phyloP scores from a whole-genome alignment of 208 protist genomes.

The Leishmania amazonensis region DNA sequence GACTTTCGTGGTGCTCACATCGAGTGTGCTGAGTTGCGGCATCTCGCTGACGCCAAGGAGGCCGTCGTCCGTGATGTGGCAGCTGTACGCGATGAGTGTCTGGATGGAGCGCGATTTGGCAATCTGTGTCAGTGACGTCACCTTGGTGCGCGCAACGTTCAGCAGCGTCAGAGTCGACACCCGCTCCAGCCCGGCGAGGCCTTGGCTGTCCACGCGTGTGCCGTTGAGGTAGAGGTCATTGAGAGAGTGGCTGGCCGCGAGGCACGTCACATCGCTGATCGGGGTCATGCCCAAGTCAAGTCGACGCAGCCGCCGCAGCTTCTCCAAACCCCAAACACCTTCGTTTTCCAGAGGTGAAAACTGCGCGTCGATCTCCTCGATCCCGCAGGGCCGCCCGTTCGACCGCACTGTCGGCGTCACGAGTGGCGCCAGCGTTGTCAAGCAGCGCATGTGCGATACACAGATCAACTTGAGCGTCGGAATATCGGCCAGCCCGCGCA shows the following conservation, averaged over 20 bases:
- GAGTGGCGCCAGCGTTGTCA: conserved; percentile 49
- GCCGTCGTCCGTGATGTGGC: conserved; percentile 40
- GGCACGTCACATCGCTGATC: conserved; percentile 50
- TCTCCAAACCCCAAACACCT: conserved; percentile 38
- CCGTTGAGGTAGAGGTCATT: conserved; percentile 41
- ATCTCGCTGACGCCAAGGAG: conserved; percentile 40
- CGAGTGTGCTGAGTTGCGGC: conserved; percentile 43
- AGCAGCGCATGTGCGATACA: conserved; percentile 50
- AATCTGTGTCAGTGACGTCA: conserved; percentile 38
- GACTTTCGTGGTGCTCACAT: conserved; percentile 59
- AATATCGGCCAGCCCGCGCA: conserved; percentile 49
- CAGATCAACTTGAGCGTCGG: conserved; percentile 46
- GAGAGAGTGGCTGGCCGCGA: conserved; percentile 41
- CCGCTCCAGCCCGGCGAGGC: conserved; percentile 47
- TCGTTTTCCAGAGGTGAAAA: conserved; percentile 45
- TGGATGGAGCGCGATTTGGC: conserved; percentile 37
- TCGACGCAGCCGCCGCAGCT: conserved; percentile 38
- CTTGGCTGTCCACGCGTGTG: conserved; percentile 41
- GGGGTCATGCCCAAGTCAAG: conserved; percentile 65
- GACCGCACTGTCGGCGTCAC: conserved; percentile 37
- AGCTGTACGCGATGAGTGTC: conserved; percentile 48
- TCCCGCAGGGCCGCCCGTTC: conserved; percentile 20
- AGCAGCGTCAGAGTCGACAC: conserved; percentile 41
- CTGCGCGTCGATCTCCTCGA: conserved; percentile 71
- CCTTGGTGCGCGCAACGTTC: conserved; percentile 47